A percentile compares a stretch with the other conserved stretches of the same genome.
Conservation (phyloP, 1,284 basidiomycete genomes). For the Athelia sp. region DNA sequence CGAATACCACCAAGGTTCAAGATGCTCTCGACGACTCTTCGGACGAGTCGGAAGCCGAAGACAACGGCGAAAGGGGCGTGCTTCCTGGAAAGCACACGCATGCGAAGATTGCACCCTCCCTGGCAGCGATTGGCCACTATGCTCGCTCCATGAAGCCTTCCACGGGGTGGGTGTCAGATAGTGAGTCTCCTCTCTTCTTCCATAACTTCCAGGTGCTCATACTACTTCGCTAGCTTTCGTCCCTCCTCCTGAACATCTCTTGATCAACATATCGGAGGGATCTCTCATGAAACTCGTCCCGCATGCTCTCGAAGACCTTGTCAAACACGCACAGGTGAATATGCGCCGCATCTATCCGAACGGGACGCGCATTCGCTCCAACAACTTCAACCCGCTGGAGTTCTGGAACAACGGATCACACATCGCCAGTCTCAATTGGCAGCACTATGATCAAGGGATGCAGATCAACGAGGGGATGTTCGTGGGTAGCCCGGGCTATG, state of each 20-base stretch:
- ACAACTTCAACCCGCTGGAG: slow-evolving; percentile 46
- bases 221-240: slow-evolving; percentile 5
- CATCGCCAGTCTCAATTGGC: slow-evolving; percentile 64
- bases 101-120: slow-evolving; percentile 39
- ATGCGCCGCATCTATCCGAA: slow-evolving; percentile 56
- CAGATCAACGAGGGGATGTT: slow-evolving; percentile 65
- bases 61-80: slow-evolving; percentile 5
- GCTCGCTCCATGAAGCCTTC: slow-evolving; percentile 54
- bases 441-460: slow-evolving; percentile 45
- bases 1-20: slow-evolving; percentile 12
- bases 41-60: slow-evolving; percentile 7
- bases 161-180: slow-evolving; percentile 41
- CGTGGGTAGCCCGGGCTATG: slow-evolving; percentile 52
- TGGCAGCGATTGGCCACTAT: slow-evolving; percentile 50
- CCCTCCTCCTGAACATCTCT: slow-evolving; percentile 39
- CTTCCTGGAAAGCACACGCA: slow-evolving; percentile 16
- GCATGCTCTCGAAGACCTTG: slow-evolving; percentile 25
- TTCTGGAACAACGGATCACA: slow-evolving; percentile 61
- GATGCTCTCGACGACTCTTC: slow-evolving; percentile 3
- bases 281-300: slow-evolving; percentile 36
- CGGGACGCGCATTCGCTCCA: slow-evolving; percentile 51
- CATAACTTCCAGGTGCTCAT: neutral
- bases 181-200: slow-evolving; percentile 18
- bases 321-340: slow-evolving; percentile 36
- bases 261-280: slow-evolving; percentile 61